Base-by-base conservation (phyloP, 108 stramenopile species). In the Nitzschia sp. region DNA sequence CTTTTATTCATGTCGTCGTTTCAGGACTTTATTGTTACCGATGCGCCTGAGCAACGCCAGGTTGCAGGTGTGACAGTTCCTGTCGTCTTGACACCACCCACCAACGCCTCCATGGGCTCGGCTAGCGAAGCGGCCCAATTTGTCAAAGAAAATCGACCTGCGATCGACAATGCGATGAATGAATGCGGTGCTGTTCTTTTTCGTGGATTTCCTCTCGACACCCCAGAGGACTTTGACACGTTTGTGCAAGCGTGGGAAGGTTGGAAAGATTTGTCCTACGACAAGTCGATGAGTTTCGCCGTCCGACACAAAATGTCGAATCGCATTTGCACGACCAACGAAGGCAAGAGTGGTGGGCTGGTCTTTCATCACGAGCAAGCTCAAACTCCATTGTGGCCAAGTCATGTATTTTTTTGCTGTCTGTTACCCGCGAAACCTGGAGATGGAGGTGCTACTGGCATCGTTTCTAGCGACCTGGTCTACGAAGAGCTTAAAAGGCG, bases 331-430 rank as follows among this genome's bases (percentile, higher is more conserved):
- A 74, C 73, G 0, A 74, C 73, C 29, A 74, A 74, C 41, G 73
- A 74, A 61, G 73, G 73, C 5, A 74, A 74, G 61, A 68, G 53
- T 15, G 73, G 73, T 29, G 66, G 66, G 9, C 54, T 74, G 22
- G 73, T 67, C n/a, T 74, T 74, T 61, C 73, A 74, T 53, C 73
- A 74, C 46, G 73, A 74, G 38, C 73, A 74, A 45, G 73, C 73
- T 0, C 73, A 74, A 58, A 74, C 73, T 9, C 73, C 73, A 1
- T 45, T 66, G n/a, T 74, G 73, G 73, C 73, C 73, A 47, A 67
- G 66, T 32, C 50, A 74, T 53, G 66, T 74, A 34, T 74, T 74
- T 53, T 74, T 74, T 53, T 74, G 73, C 33, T 73, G 72, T 48
- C 30, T 52, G n/a, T 32, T 74, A 8, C 73, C 73, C 0, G 73